Percentiles rank a stretch among this genome's conserved stretches.
These are phyloP conservation scores for Solanum hybrid DNA, from an alignment of 305 asterid genomes.

Conservation along the genomic window DNA sequence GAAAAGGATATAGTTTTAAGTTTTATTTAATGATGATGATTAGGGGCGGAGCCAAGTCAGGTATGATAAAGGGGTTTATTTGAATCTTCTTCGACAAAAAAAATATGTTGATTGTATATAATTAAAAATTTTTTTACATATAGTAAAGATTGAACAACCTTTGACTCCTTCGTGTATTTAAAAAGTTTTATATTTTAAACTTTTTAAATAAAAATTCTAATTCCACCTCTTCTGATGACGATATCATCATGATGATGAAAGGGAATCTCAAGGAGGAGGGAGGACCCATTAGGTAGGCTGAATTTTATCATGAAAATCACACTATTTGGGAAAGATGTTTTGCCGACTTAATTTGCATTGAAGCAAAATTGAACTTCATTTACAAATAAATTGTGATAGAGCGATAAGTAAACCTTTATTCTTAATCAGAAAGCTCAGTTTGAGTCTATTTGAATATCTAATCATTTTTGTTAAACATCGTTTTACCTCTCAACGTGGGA, in stretches of 20 bases:
- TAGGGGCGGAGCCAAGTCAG: neutral
- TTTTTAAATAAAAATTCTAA: neutral
- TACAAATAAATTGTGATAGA: fast-evolving
- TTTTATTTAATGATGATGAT: neutral
- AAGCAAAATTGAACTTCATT: neutral
- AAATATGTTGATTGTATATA: fast-evolving
- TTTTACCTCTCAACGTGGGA: fast-evolving
- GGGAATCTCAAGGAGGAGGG: neutral
- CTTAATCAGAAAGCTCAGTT: neutral
- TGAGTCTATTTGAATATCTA: no score
- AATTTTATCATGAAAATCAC: neutral
- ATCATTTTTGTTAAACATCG: fast-evolving
- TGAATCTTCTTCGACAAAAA: neutral
- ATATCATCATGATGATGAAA: neutral
- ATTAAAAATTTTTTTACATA: neutral
- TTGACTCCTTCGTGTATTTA: neutral
- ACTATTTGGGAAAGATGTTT: neutral
- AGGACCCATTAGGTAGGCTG: neutral
- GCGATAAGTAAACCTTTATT: neutral
- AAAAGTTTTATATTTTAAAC: neutral
- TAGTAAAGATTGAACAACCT: fast-evolving
- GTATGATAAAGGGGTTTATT: neutral
- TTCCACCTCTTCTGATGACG: fast-evolving
- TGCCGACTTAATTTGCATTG: neutral
- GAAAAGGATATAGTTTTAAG: neutral